Conservation (phyloP, 768 basidiomycete species). For the Cystobasidium ongulense region DNA sequence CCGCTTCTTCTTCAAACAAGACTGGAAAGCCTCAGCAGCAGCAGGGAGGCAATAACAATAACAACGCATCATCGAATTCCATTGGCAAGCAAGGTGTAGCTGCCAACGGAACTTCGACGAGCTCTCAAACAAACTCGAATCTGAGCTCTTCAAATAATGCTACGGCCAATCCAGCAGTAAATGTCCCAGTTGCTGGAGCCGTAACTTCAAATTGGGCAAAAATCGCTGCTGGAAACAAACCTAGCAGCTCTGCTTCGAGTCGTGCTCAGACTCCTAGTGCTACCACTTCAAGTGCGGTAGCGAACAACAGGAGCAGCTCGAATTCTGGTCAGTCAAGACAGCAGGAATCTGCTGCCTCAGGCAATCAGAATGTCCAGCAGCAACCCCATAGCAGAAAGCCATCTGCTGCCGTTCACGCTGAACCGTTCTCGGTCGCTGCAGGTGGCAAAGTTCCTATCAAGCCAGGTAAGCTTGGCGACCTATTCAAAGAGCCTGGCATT, state of each 20-base stretch:
- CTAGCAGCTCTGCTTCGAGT: neutral
- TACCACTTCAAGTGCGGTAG: neutral
- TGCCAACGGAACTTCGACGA: constrained; percentile 10
- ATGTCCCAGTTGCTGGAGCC: neutral
- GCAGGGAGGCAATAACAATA: neutral
- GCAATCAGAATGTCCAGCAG: neutral
- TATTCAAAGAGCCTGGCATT: neutral
- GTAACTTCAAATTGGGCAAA: constrained; percentile 28
- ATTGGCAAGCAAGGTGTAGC: constrained; percentile 1
- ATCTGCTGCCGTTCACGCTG: constrained; percentile 9
- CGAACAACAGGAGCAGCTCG: neutral
- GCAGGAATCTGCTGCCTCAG: neutral
- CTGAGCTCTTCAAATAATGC: constrained; percentile 8
- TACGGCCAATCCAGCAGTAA: neutral
- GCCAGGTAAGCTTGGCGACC: constrained; percentile 5
- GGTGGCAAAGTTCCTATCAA: constrained; percentile 10
- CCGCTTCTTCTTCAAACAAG: neutral
- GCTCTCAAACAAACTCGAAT: neutral
- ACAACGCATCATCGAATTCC: neutral
- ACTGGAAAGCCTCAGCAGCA: constrained; percentile 10
- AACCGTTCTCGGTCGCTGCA: constrained; percentile 4
- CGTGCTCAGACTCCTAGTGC: constrained; percentile 4
- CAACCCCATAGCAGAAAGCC: constrained; percentile 18
- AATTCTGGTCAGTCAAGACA: neutral
- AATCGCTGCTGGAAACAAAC: neutral